Base-by-base conservation (phyloP, 768 basidiomycete genomes). In the Lactifluus subvellereus region DNA sequence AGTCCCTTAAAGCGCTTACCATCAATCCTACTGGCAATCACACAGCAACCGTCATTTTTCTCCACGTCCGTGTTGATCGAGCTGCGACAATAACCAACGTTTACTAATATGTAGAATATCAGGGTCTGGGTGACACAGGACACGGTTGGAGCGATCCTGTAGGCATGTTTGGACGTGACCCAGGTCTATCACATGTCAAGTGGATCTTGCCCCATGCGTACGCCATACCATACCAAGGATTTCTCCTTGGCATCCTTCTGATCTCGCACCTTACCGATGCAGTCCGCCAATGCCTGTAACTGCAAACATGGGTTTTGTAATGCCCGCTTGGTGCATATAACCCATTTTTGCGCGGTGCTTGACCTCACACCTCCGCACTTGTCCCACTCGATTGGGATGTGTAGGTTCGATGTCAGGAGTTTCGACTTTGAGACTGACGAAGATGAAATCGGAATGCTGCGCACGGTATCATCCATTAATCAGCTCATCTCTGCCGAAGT, bases 131-230 rank as follows among this genome's bases (percentile, higher is more conserved):
- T 22, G 87, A 90, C 68, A 79, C 82, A 56, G 89, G 88, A 3
- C 70, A 79, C 66, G 91, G 92, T 35, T 91, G 88, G 90, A 75
- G 84, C 66, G 86, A 87, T 3, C 30, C 47, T 11, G 84, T 94
- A 27, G 80, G 85, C 60, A 82, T 83, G 79, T 80, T 94, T 69
- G 78, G 79, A 66, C 55, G 57, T 1, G 80, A 85, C 64, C 71
- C 79, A 40, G 77, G 72, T 10, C 76, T 94, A 37, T 77, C 80
- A 13, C 88, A 94, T 71, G 78, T 95, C 63, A 94, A 95, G 78
- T 98, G 92, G 91, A 76, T 97, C 50, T 77, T 97, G 30, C 93
- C 93, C 20, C 85, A 91, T 73, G 87, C 89, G 80, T 89, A 77
- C 77, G 84, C 77, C 62, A 55, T 56, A 1, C 4, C 54, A 57